These are phyloP conservation scores for Rubroboletus pulcherrimus DNA, from an alignment of 768 basidiomycete species.

Conservation along the genomic window DNA sequence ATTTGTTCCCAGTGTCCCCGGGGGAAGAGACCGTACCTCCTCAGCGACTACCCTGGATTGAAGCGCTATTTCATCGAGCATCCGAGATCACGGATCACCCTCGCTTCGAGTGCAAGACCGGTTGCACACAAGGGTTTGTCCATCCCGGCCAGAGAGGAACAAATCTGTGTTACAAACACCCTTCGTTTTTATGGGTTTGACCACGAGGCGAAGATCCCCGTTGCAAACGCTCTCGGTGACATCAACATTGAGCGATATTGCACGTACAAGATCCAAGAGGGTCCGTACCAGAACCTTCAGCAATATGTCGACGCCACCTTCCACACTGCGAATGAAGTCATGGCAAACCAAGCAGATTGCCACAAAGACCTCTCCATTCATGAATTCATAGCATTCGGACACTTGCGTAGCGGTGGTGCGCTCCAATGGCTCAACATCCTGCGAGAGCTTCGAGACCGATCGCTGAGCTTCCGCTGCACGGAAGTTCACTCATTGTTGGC, in stretches of 20 bases:
- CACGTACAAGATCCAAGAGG: constrained; percentile 30
- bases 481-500: constrained; percentile 40
- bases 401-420: constrained; percentile 40
- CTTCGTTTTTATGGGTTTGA: constrained; percentile 32
- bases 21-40: background rate
- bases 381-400: constrained; percentile 42
- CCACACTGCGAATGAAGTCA: constrained; percentile 39
- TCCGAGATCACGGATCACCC: constrained; percentile 26
- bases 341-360: constrained; percentile 42
- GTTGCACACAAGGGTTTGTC: constrained; percentile 5
- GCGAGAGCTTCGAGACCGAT: constrained; percentile 36
- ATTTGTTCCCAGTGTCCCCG: constrained; percentile 21
- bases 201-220: constrained; percentile 2
- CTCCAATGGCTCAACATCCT: constrained; percentile 52
- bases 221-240: constrained; percentile 8
- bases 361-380: constrained; percentile 39
- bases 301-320: constrained; percentile 33
- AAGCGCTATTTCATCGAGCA: background rate
- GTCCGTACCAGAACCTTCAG: constrained; percentile 35
- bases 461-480: constrained; percentile 35
- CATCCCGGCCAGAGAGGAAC: constrained; percentile 15
- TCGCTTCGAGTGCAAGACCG: constrained; percentile 36
- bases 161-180: constrained; percentile 29
- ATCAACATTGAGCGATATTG: constrained; percentile 20
- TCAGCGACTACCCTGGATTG: constrained; percentile 1